Evolutionary conservation across 2,329 filamentous ascomycete genomes (phyloP).

Genomic region (Cytospora mali): DNA sequence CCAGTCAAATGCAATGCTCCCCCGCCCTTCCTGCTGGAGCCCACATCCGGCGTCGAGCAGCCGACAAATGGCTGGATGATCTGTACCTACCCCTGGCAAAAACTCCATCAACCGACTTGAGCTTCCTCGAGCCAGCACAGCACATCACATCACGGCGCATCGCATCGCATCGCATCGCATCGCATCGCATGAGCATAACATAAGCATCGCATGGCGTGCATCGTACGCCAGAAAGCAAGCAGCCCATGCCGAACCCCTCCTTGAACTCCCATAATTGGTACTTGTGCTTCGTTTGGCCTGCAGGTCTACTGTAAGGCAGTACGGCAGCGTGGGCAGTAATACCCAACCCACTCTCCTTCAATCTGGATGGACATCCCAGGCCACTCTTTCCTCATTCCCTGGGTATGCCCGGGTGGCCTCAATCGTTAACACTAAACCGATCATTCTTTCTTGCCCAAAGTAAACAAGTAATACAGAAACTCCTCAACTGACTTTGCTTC

Average conservation of each 20-base stretch:
- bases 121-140: neutral
- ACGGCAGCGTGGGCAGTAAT: too few relatives aligned
- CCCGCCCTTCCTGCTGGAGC: neutral
- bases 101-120: neutral
- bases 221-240: neutral
- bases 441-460: neutral
- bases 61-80: neutral
- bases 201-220: neutral
- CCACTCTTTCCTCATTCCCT: neutral
- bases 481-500: neutral
- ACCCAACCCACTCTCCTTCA: neutral
- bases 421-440: neutral
- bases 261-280: neutral
- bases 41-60: neutral
- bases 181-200: too few relatives aligned
- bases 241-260: neutral
- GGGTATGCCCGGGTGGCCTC: neutral
- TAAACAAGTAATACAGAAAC: neutral
- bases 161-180: neutral
- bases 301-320: neutral
- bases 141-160: neutral
- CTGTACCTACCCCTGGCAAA: neutral
- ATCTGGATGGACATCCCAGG: neutral
- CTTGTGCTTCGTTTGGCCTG: neutral
- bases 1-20: neutral